Evolutionary conservation across 2,329 filamentous ascomycete species (phyloP), one percentile per base, ranked within the genome.

Genomic region (Diaporthe ampelina): DNA sequence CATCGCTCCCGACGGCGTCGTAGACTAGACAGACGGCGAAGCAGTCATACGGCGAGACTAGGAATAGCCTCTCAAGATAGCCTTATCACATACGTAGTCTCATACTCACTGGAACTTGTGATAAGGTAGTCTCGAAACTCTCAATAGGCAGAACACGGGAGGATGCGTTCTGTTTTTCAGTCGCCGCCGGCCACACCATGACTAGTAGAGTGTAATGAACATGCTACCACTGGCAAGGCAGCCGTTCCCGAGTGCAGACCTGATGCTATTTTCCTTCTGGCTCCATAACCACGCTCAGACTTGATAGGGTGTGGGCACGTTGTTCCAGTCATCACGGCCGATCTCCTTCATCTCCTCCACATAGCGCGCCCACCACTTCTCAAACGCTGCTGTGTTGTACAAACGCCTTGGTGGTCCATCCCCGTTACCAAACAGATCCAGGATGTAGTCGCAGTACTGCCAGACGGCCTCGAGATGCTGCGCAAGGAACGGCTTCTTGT

Each of bases 371-470:
- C 21, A 37, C 63, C 63, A 67, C 32, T 67, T 67, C 63, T 67
- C 63, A 52, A 67, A 67, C n/a, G 45, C 63, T 0, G 63, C 29
- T 29, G 32, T 24, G 45, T 26, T 67, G 32, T 67, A 67, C 29
- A 67, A 13, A 3, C 37, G 2, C 7, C 2, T 19, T 13, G 45
- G 32, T 24, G 45, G 11, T 19, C 45, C 45, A 1, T 19, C 45
- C 2, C 45, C 63, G 5, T 67, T 45, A 4, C 45, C 63, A 21
- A 67, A 67, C 7, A 35, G 29, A 17, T 37, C 63, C 45, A 67
- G 45, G 6, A 67, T 37, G 32, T 52, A 19, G 45, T 52, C 45
- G 63, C 63, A 67, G 45, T 52, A 67, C 63, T 26, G 24, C 63
- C 63, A 67, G 15, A 67, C 8, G 21, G 29, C 63, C 45, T 67